Conservation (phyloP, 2,329 filamentous ascomycete species). For the Calonectria montana region DNA sequence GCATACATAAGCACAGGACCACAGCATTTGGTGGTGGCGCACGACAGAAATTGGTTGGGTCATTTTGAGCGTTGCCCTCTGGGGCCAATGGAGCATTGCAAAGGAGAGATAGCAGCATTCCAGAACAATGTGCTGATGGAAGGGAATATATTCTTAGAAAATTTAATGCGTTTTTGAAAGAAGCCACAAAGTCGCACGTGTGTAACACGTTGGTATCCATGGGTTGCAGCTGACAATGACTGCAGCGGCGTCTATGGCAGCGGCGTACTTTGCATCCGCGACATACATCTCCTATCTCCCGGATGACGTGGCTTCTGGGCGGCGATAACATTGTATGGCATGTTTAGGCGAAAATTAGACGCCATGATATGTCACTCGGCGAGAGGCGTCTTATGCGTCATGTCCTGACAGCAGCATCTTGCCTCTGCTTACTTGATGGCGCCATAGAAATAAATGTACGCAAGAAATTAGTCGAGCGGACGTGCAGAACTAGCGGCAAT, state of each 20-base stretch:
- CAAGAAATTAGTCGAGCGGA: background rate
- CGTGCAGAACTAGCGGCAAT: background rate
- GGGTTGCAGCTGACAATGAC: slow-evolving; percentile 10
- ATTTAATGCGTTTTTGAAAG: background rate
- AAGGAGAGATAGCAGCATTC: background rate
- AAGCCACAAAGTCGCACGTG: background rate
- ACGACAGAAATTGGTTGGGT: slow-evolving; percentile 2
- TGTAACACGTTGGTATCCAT: background rate
- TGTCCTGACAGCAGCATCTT: background rate
- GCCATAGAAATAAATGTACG: background rate
- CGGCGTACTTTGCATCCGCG: background rate
- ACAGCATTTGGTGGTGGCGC: slow-evolving; percentile 1
- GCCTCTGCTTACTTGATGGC: background rate
- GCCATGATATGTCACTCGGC: background rate
- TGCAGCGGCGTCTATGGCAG: slow-evolving; percentile 1
- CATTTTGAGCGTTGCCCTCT: background rate
- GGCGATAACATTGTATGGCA: background rate
- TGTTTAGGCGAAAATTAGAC: background rate
- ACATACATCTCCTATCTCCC: background rate
- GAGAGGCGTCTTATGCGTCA: background rate
- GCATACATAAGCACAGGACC: background rate
- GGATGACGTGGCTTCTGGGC: background rate
- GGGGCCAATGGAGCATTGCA: background rate
- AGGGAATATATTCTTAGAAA: slow-evolving; percentile 2
- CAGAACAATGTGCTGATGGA: slow-evolving; percentile 10